A percentile compares a stretch with the other conserved stretches of the same genome.
Conservation (phyloP, 106 monocot species). For the Acorus calamus region DNA sequence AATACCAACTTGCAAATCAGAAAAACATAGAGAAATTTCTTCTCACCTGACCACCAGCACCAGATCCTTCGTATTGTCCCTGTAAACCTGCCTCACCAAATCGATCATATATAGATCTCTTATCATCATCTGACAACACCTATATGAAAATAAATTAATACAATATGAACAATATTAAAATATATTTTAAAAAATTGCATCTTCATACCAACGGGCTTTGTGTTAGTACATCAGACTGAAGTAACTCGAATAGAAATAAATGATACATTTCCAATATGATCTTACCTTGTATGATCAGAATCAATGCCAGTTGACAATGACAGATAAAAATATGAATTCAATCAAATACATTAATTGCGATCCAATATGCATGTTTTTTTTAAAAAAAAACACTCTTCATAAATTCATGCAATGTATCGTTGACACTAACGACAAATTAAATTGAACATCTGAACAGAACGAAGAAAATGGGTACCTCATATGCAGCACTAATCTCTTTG, state of each 20-base stretch:
- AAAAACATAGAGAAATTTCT: background rate
- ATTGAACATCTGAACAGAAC: background rate
- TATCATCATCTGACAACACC: conserved; percentile 95
- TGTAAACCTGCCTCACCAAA: conserved; percentile 70
- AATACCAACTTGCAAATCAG: no score
- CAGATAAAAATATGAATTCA: no score
- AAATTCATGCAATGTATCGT: no score
- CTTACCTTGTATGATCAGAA: background rate
- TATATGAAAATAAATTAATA: conserved; percentile 24
- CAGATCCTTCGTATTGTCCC: conserved; percentile 39
- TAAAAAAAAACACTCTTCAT: no score
- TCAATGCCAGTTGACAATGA: no score
- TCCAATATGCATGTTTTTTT: no score
- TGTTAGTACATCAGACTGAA: no score
- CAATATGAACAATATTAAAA: background rate
- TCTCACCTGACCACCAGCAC: conserved; percentile 53
- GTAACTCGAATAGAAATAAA: background rate
- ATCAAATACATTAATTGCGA: no score
- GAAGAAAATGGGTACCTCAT: conserved; percentile 58
- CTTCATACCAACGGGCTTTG: no score
- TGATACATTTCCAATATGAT: background rate
- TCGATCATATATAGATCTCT: conserved; percentile 85
- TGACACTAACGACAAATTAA: no score
- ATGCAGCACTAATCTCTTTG: conserved; percentile 96
- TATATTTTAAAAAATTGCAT: no score